These are phyloP conservation scores for Castanospermum australe DNA, from an alignment of 306 rosid genomes.

Conservation along the genomic window DNA sequence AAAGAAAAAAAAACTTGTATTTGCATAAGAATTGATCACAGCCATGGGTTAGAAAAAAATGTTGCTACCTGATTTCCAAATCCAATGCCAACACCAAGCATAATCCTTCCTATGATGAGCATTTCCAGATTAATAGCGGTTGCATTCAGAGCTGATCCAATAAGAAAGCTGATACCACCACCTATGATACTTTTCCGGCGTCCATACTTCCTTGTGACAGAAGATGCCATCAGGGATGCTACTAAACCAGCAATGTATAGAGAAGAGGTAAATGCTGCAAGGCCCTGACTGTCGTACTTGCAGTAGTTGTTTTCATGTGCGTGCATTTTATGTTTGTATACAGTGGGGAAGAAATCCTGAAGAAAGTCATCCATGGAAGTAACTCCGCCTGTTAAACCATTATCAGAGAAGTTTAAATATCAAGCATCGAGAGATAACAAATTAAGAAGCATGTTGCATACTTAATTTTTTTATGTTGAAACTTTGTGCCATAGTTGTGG, in stretches of 20 bases:
- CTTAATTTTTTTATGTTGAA: no score
- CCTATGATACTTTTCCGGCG: conserved; percentile 54
- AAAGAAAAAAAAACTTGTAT: not conserved
- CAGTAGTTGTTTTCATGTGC: conserved; percentile 70
- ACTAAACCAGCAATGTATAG: conserved; percentile 66
- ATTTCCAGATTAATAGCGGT: conserved; percentile 47
- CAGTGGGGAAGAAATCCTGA: conserved; percentile 46
- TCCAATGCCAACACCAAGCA: conserved; percentile 80
- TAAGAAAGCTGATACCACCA: conserved; percentile 60
- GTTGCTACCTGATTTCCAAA: conserved; percentile 73
- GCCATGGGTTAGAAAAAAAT: not conserved
- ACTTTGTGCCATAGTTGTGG: no score
- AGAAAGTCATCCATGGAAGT: conserved; percentile 74
- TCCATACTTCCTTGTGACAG: conserved; percentile 54
- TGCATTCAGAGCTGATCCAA: conserved; percentile 55
- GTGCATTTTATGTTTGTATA: conserved; percentile 39
- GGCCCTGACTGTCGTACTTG: conserved; percentile 66
- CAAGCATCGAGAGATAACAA: no score
- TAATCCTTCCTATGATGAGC: conserved; percentile 63
- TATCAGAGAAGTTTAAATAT: not conserved
- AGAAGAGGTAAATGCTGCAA: conserved; percentile 71
- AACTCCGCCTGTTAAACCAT: conserved; percentile 55
- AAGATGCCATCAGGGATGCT: conserved; percentile 58
- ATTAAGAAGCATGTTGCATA: no score
- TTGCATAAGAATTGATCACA: not conserved